Evolutionary conservation across 2,329 filamentous ascomycete species (phyloP), one percentile per base, ranked within the genome.

Genomic region (Tolypocladium sp.): DNA sequence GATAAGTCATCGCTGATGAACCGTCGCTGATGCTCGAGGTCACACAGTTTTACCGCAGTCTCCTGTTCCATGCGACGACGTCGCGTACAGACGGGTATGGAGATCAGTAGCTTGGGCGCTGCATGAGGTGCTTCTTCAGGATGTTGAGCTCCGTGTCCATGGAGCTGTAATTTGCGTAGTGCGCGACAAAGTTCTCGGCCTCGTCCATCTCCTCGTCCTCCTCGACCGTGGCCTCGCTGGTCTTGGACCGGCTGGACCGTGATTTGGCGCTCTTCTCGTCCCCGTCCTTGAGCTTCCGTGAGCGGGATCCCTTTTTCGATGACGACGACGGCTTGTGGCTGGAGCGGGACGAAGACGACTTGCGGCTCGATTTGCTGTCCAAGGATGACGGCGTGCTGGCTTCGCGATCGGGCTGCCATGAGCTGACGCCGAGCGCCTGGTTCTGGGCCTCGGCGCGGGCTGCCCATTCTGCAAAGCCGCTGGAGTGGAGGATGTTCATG

Each of bases 381-480:
- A 56, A 52, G 6, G 56, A 51, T 2, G 40, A 22, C 0, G 40
- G 17, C 12, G 41, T 37, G 49, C 25, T 55, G n/a, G 17, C 33
- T 30, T 55, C 38, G 9, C 56, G 38, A 15, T 46, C 37, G 20
- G 53, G 37, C 15, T 25, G 40, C 41, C 41, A 56, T 30, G 35
- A 46, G 27, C 52, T 51, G 20, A 56, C 57, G 4, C 57, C 38
- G 25, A 59, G 44, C 22, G 37, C 52, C 27, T 54, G 49, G 41
- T 61, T 61, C 33, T 61, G 59, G 10, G 35, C 41, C 33, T 61
- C 57, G 59, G 59, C 59, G 7, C 59, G 59, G n/a, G 61, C 59
- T 7, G 59, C 61, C 61, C 61, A 62, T 40, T 62, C 61, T 15
- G 57, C 59, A 35, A 62, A 59, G n/a, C 61, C 61, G 22, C 57